Base-by-base conservation (phyloP, 1,139 yeast species). In the Geotrichum reessii region DNA sequence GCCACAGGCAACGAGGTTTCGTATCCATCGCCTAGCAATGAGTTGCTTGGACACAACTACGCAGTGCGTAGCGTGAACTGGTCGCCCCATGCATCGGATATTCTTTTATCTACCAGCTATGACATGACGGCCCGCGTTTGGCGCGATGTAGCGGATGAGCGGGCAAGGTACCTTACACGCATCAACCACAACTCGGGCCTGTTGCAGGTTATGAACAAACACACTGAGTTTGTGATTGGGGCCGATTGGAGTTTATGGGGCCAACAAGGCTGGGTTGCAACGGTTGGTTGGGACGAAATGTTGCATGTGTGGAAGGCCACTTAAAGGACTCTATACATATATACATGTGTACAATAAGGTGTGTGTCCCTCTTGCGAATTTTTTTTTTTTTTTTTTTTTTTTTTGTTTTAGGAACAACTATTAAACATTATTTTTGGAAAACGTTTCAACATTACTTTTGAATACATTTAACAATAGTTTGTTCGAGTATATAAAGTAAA, bases 201-300 rank as follows among this genome's bases (percentile, higher is more conserved):
- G 58, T 73, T 78, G 47, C 83, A 81, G 8, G 79, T 81, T n/a
- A 87, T 90, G 77, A 78, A 80, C 37, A 75, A 73, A 53, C 98
- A 93, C 73, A 79, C 83, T 47, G 99, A 93, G 75, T 93, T 93
- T 74, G 97, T 87, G 1, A 83, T 88, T 64, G 97, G 95, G n/a
- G 86, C 93, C 63, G 98, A 93, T 73, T 93, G 96, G 86, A 86
- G 96, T 65, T 74, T 93, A 58, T 93, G 98, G 97, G 98, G 98
- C 9, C 85, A 86, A 64, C 95, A 95, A 2, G 98, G 97, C 0
- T 92, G 95, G 90, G 92, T 87, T 21, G 96, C 95, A 9, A 84
- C 96, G 25, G 86, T 93, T 0, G 97, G 97, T 0, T 93, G 97
- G 97, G 99, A 93, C 74, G 96, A 93, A 68, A 90, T 88, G 87